Base-by-base conservation (phyloP, 257 asterid genomes). In the Cordia subcordata region DNA sequence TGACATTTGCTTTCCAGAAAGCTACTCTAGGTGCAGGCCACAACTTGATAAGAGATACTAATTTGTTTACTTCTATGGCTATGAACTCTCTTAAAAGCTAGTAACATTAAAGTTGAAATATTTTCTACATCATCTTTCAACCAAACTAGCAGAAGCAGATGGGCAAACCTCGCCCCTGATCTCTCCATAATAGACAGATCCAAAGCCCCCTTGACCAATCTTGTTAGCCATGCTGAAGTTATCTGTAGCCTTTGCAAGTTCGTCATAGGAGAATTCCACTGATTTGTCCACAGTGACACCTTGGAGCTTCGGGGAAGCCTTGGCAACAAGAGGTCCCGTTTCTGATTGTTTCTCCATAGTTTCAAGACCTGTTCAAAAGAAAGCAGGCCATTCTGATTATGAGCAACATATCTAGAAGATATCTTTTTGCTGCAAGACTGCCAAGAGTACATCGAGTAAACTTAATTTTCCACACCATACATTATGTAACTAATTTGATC, bases 131-230 rank as follows among this genome's bases (percentile, higher is more conserved):
- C 35, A 27, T 27, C 35, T 27, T 42, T 42, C 4, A 42, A 42
- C 12, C 10, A 42, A 42, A 42, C 2, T 11, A 42, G 47, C 14
- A 42, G 15, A 42, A 2, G 47, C 35, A 42, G n/a, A n/a, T n/a
- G n/a, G n/a, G n/a, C 57, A 5, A 67, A 90, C 97, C 97, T 90
- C 90, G 73, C 92, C 97, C 69, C 95, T 76, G 47, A 90, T 67
- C 71, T 81, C 94, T 13, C 72, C 95, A 45, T 80, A 84, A 71
- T 49, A 89, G 68, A 89, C 97, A 57, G 94, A 56, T 60, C 92
- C 97, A 60, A 80, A 86, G 38, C 94, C 95, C 60, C 97, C 97
- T 81, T 90, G 95, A 14, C 95, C 97, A 8, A 86, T 90, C 67
- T 90, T 86, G 49, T 76, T 55, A 49, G 79, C 77, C 19, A 81